These are phyloP conservation scores for Vanderwaltozyma polyspora DNA, from an alignment of 805 yeast species.

Conservation along the genomic window DNA sequence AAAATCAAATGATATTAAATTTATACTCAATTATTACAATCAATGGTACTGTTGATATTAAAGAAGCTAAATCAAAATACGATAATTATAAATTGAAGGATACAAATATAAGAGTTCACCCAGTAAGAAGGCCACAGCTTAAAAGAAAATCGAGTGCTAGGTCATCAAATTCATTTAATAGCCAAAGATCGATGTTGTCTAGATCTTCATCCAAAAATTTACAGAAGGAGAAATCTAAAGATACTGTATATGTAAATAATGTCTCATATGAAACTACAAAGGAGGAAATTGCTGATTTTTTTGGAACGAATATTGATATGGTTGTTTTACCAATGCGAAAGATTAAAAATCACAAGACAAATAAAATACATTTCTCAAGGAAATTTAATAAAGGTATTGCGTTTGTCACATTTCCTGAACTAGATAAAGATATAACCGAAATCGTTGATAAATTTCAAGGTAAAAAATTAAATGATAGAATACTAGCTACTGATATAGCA, in stretches of 20 bases:
- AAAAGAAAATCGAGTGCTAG: slow-evolving; percentile 9
- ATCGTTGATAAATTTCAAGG: slow-evolving; percentile 66
- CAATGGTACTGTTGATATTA: slow-evolving; percentile 22
- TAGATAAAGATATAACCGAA: slow-evolving; percentile 38
- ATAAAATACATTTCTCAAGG: slow-evolving; percentile 29
- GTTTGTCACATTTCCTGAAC: slow-evolving; percentile 40
- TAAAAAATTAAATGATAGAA: slow-evolving; percentile 51
- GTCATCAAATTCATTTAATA: neutral
- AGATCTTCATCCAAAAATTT: slow-evolving; percentile 16
- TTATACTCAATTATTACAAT: neutral
- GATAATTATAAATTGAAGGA: slow-evolving; percentile 22
- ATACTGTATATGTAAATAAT: slow-evolving; percentile 54
- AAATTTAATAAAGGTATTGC: slow-evolving; percentile 45
- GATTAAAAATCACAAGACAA: slow-evolving; percentile 20
- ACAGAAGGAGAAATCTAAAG: slow-evolving; percentile 28
- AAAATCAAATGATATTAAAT: neutral
- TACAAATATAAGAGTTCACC: slow-evolving; percentile 25
- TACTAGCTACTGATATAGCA: slow-evolving; percentile 62
- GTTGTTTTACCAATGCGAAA: slow-evolving; percentile 43
- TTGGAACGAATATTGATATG: slow-evolving; percentile 36
- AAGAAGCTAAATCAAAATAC: slow-evolving; percentile 11
- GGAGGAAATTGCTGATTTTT: slow-evolving; percentile 41
- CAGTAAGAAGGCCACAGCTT: slow-evolving; percentile 21
- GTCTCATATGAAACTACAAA: slow-evolving; percentile 53
- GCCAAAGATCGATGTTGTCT: neutral